Conservation (phyloP, 2,329 filamentous ascomycete species). For the Didymella exigua region DNA sequence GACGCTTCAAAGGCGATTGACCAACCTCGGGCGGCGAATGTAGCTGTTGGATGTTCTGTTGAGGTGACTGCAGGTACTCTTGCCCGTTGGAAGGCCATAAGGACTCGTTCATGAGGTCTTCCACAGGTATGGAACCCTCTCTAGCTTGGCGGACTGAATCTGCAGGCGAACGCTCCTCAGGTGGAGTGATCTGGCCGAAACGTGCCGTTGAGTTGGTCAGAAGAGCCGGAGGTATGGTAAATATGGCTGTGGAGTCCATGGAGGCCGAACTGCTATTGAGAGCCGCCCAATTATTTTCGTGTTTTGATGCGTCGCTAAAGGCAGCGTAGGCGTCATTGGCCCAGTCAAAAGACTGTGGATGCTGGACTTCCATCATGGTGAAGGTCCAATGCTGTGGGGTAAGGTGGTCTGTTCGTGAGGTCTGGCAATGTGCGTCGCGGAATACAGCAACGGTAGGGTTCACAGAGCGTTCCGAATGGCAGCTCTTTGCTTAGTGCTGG, state of each 20-base stretch:
- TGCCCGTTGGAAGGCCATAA: constrained; percentile 24
- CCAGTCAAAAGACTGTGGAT: constrained; percentile 33
- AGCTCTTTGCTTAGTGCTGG: neutral
- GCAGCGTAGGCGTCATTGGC: constrained; percentile 35
- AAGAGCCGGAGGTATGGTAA: constrained; percentile 39
- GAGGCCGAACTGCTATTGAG: constrained; percentile 19
- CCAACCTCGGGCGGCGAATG: constrained; percentile 14
- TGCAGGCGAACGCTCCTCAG: constrained; percentile 42
- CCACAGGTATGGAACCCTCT: constrained; percentile 36
- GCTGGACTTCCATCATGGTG: constrained; percentile 30
- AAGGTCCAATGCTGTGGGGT: neutral
- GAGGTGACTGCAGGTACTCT: constrained; percentile 1
- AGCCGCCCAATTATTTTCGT: constrained; percentile 32
- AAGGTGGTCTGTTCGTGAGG: neutral
- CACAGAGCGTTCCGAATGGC: neutral
- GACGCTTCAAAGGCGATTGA: constrained; percentile 32
- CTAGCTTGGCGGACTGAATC: constrained; percentile 19
- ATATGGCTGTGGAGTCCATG: constrained; percentile 17
- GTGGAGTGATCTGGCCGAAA: constrained; percentile 46
- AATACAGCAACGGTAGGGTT: neutral
- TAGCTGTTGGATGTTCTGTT: constrained; percentile 8
- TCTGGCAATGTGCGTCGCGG: neutral
- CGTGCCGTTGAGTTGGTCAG: constrained; percentile 39
- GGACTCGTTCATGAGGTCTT: constrained; percentile 38
- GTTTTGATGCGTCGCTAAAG: constrained; percentile 22